These are phyloP conservation scores for Populus davidiana DNA, from an alignment of 345 rosid species.

Conservation along the genomic window DNA sequence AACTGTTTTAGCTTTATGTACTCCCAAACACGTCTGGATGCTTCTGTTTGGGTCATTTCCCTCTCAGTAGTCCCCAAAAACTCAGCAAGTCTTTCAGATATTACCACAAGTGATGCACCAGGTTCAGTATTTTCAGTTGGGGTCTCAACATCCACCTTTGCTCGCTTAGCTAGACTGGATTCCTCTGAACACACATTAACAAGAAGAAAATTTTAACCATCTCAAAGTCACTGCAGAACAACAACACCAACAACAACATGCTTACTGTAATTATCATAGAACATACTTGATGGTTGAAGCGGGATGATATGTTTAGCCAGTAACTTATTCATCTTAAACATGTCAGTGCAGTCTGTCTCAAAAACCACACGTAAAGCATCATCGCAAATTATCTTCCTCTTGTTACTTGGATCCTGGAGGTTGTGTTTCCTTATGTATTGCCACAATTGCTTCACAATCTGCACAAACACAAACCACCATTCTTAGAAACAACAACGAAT, in stretches of 20 bases:
- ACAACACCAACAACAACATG: constrained; percentile 1
- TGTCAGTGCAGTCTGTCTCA: constrained; percentile 97
- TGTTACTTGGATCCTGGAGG: constrained; percentile 98
- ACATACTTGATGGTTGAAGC: constrained; percentile 79
- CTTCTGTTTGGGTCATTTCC: constrained; percentile 62
- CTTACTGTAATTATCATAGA: not conserved
- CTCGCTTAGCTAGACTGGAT: constrained; percentile 64
- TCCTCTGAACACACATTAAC: constrained; percentile 51
- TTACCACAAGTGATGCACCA: constrained; percentile 37
- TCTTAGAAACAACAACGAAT: constrained; percentile 2
- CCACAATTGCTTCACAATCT: constrained; percentile 99
- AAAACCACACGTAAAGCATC: constrained; percentile 83
- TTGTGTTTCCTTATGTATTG: constrained; percentile 92
- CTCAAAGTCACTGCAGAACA: constrained; percentile 1
- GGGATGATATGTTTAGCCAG: constrained; percentile 86
- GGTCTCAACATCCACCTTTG: constrained; percentile 58
- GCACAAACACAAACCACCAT: constrained; percentile 15
- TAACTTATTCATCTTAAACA: constrained; percentile 97
- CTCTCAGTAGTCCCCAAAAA: constrained; percentile 64
- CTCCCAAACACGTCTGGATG: constrained; percentile 66
- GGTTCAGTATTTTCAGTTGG: constrained; percentile 44
- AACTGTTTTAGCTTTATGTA: constrained; percentile 62
- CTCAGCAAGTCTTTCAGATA: constrained; percentile 81
- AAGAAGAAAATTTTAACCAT: constrained; percentile 8
- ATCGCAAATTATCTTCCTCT: constrained; percentile 94